Evolutionary conservation across 495 filamentous ascomycete species (phyloP).

Genomic region (Tuber melanosporum): DNA sequence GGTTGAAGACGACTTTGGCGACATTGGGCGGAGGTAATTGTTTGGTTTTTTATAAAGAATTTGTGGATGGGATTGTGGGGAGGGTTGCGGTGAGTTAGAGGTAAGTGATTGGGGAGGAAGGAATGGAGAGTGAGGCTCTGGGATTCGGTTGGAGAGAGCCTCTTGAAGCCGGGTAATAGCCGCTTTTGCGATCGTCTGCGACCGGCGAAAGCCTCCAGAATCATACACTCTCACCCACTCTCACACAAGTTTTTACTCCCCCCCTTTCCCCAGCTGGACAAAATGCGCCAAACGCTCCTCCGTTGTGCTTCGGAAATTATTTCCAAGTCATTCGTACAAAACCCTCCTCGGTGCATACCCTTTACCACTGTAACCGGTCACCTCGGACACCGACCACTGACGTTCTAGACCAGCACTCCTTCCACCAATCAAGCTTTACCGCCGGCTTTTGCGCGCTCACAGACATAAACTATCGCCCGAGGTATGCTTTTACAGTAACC

Average conservation of each 20-base stretch:
- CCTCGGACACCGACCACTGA: slow-evolving; percentile 14
- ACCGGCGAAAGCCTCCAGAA: neutral
- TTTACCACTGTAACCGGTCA: neutral
- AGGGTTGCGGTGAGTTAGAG: neutral
- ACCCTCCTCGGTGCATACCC: slow-evolving; percentile 7
- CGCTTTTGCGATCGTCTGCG: neutral
- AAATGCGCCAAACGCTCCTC: slow-evolving; percentile 22
- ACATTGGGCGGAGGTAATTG: slow-evolving; percentile 65
- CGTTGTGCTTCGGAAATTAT: slow-evolving; percentile 17
- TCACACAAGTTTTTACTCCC: neutral
- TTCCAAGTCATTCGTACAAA: slow-evolving; percentile 8
- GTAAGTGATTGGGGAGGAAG: neutral
- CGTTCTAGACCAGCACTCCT: slow-evolving; percentile 68
- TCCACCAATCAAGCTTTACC: slow-evolving; percentile 85
- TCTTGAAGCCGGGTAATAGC: slow-evolving; percentile 20
- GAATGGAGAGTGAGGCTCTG: neutral
- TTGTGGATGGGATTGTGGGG: neutral
- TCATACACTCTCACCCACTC: neutral
- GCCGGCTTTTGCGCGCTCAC: slow-evolving; percentile 78
- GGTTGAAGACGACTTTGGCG: slow-evolving; percentile 72
- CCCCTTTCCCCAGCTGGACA: neutral
- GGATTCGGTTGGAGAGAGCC: neutral
- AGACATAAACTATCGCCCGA: slow-evolving; percentile 65
- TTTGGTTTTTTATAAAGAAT: neutral
- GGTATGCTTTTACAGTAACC: slow-evolving; percentile 45